Base-by-base conservation (phyloP, 2,329 filamentous ascomycete genomes). In the Epichloe amarillans region DNA sequence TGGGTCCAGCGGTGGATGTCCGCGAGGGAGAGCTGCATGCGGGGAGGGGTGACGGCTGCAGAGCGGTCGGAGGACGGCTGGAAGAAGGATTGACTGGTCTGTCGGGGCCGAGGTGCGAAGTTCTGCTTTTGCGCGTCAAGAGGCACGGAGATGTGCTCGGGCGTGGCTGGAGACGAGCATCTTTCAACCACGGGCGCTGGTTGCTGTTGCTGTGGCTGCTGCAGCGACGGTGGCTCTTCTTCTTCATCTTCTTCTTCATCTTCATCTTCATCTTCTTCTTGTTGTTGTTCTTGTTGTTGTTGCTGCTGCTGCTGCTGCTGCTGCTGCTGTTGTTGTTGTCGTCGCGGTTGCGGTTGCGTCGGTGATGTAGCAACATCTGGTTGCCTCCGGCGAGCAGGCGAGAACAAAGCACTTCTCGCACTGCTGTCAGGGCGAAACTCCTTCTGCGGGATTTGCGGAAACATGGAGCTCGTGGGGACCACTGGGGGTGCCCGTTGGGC, bases 61-160 rank as follows among this genome's bases (percentile, higher is more conserved):
- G 62, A 54, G 6, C 46, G 56, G 26, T 58, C 53, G 6, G 66
- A 62, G 5, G 64, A 60, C 6, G 58, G 61, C 37, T 62, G 64
- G 54, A 74, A 74, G 44, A 75, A 67, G 26, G 64, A 63, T 3
- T 64, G 55, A 6, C 58, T 62, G 5, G 63, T 57, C 21, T 66
- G 65, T 33, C 66, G 60, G 1, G 63, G 64, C 3, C 61, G 67
- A 1, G 74, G 75, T 0, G 72, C 73, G 47, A 76, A 76, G 57
- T 75, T 71, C 49, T 62, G 63, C 60, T 75, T 75, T 57, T 76
- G 72, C 23, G 68, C 62, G 7, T 75, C 66, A 2, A 65, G 59
- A 0, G 67, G 65, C 50, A 64, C 62, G 0, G 55, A 47, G 8
- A 62, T 49, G 15, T 57, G 60, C n/a, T 69, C 66, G 1, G 66